Evolutionary conservation across 2,329 filamentous ascomycete genomes (phyloP).

Genomic region (Cordyceps farinosa): DNA sequence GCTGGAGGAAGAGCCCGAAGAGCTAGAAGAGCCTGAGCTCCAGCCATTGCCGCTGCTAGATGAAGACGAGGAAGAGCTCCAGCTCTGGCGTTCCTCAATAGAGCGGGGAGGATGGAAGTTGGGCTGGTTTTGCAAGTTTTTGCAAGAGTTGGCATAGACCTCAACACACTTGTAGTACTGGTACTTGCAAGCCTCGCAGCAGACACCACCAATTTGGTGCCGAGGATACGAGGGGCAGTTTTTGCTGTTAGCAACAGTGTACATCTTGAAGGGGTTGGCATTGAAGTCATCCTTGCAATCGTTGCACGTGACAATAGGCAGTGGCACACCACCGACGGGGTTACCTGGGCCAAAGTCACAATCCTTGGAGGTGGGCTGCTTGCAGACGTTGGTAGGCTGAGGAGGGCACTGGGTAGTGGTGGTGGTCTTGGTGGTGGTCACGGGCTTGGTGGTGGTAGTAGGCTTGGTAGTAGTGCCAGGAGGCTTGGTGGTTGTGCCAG

Average conservation of each 20-base stretch:
- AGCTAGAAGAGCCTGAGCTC: not conserved
- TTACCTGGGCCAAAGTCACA: slow-evolving; percentile 65
- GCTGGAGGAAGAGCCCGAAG: slow-evolving; percentile 12
- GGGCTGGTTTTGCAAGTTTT: slow-evolving; percentile 28
- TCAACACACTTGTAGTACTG: slow-evolving; percentile 48
- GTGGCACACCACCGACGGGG: slow-evolving; percentile 48
- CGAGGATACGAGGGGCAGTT: slow-evolving; percentile 45
- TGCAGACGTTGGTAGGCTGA: slow-evolving; percentile 50
- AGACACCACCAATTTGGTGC: slow-evolving; percentile 37
- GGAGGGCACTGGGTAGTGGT: slow-evolving; percentile 38
- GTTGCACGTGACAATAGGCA: slow-evolving; percentile 54
- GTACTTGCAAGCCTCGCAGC: slow-evolving; percentile 49
- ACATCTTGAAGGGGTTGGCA: slow-evolving; percentile 49
- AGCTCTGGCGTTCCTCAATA: slow-evolving; percentile 5
- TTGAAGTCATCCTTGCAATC: slow-evolving; percentile 43
- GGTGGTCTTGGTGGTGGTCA: slow-evolving; percentile 26
- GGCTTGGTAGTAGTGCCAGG: slow-evolving; percentile 25
- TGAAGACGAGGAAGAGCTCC: not conserved
- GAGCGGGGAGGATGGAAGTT: slow-evolving; percentile 22
- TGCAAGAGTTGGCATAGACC: slow-evolving; percentile 50
- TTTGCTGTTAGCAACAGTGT: slow-evolving; percentile 40
- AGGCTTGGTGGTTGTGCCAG: slow-evolving; percentile 12
- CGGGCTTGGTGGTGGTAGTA: slow-evolving; percentile 30
- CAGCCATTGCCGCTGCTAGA: no score
- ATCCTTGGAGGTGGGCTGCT: slow-evolving; percentile 51